Evolutionary conservation across 2,329 filamentous ascomycete genomes (phyloP).

Genomic region (Fusarium scirpi): DNA sequence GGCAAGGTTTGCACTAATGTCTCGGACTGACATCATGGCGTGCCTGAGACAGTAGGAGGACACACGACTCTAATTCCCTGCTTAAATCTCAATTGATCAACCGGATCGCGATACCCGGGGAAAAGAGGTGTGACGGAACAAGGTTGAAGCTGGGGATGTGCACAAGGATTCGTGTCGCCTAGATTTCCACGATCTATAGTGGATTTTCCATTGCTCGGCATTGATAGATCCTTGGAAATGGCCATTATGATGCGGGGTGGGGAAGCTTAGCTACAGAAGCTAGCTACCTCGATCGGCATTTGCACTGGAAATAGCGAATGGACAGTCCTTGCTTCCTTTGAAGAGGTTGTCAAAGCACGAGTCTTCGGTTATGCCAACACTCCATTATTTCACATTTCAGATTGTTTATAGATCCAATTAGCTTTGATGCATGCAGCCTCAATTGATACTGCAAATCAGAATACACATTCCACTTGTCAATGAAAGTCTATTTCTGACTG

Average conservation of each 20-base stretch:
- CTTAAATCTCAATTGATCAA: background rate
- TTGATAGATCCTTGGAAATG: background rate
- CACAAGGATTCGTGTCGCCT: background rate
- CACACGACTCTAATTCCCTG: slow-evolving; percentile 2
- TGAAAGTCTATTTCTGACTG: background rate
- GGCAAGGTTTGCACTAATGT: background rate
- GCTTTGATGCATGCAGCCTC: background rate
- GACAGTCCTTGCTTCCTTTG: background rate
- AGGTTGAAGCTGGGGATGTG: background rate
- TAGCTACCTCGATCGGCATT: background rate
- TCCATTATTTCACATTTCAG: background rate
- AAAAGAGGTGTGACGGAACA: background rate
- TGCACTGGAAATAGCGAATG: background rate
- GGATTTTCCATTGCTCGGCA: background rate
- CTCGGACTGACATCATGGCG: slow-evolving; percentile 15
- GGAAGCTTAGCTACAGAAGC: background rate
- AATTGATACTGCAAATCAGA: background rate
- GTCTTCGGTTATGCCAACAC: background rate
- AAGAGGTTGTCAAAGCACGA: background rate
- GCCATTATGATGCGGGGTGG: background rate
- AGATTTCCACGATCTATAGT: background rate
- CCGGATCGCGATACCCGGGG: background rate
- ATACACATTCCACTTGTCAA: background rate
- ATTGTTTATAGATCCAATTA: background rate
- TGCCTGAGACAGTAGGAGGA: background rate